Conservation (phyloP, 83 land plant species). For the Picea abies region DNA sequence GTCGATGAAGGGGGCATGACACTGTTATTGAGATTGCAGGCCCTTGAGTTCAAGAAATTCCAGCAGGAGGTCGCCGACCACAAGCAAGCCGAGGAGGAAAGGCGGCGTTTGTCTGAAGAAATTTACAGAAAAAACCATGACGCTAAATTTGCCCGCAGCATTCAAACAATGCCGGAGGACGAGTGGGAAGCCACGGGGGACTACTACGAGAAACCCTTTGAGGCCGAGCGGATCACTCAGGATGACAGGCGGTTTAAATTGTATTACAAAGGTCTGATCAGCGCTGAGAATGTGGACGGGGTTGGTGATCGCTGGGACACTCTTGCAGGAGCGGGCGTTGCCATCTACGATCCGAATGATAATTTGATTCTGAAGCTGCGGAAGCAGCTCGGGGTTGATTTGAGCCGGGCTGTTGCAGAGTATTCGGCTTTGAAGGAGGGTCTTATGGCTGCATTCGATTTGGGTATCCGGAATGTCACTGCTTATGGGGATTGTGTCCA, state of each 20-base stretch:
- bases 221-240: neutral
- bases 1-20: neutral
- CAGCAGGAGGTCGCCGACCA: constrained; percentile 8
- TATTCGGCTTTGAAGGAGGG: constrained; percentile 11
- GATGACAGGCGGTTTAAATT: neutral
- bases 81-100: neutral
- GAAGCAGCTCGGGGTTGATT: neutral
- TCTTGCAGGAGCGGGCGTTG: constrained; percentile 22
- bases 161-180: constrained; percentile 16
- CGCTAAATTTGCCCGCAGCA: constrained; percentile 20
- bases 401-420: constrained; percentile 3
- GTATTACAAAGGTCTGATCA: constrained; percentile 24
- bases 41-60: neutral
- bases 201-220: constrained; percentile 1
- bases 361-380: neutral
- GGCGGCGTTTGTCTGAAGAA: neutral
- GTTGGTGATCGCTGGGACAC: neutral
- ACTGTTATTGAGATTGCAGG: neutral
- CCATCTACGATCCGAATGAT: constrained; percentile 20
- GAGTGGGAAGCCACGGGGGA: constrained; percentile 19
- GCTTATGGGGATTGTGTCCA: constrained; percentile 11
- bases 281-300: neutral
- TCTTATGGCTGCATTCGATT: neutral
- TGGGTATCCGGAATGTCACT: constrained; percentile 6
- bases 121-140: constrained; percentile 7